Conservation (phyloP, 1,139 yeast genomes). For the Martiniozyma asiatica region DNA sequence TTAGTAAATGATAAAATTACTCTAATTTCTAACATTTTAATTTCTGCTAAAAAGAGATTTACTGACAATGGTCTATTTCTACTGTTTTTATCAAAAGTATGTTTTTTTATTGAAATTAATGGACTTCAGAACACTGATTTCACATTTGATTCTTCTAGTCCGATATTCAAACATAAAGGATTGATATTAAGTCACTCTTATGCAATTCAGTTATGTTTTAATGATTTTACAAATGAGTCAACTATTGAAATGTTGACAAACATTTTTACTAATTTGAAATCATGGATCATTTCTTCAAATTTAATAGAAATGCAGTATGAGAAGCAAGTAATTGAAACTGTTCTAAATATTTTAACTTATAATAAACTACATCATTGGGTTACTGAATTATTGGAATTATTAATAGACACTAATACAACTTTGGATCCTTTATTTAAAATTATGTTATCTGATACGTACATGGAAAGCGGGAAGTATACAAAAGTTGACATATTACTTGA, state of each 20-base stretch:
- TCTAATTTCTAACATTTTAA: constrained; percentile 13
- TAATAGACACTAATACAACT: no score
- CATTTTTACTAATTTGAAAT: constrained; percentile 12
- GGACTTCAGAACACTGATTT: constrained; percentile 15
- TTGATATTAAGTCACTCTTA: constrained; percentile 16
- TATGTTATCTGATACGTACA: no score
- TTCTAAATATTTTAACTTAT: constrained; percentile 8
- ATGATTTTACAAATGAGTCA: neutral
- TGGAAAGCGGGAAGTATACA: no score
- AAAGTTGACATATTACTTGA: no score
- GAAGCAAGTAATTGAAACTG: constrained; percentile 9
- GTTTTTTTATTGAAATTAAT: constrained; percentile 16
- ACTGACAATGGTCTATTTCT: constrained; percentile 20
- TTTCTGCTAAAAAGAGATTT: constrained; percentile 12
- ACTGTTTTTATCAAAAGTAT: constrained; percentile 17
- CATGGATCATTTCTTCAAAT: constrained; percentile 8
- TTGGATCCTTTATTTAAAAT: no score
- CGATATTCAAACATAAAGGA: constrained; percentile 5
- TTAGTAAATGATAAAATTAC: constrained; percentile 7
- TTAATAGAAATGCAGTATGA: constrained; percentile 8
- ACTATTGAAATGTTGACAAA: constrained; percentile 2
- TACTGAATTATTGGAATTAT: constrained; percentile 7
- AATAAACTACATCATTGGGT: constrained; percentile 10
- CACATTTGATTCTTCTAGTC: constrained; percentile 9
- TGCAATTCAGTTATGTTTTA: constrained; percentile 10